A percentile compares a stretch with the other conserved stretches of the same genome.
Conservation (phyloP, 2,329 filamentous ascomycete genomes). For the Trichophyton simii region DNA sequence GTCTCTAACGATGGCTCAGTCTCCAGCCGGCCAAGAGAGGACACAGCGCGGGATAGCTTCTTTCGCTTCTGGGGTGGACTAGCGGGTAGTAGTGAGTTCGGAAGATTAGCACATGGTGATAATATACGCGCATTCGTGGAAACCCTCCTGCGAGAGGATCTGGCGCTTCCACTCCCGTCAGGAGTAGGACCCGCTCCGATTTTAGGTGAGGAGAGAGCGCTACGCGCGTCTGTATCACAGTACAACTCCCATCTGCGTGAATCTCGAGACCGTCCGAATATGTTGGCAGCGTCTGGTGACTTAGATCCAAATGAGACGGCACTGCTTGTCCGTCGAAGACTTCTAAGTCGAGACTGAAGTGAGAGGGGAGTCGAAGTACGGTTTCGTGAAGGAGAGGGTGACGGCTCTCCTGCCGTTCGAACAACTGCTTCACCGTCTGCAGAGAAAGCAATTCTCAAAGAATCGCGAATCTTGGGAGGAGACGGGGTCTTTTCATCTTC, state of each 20-base stretch:
- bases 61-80: slow-evolving; percentile 43
- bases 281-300: slow-evolving; percentile 28
- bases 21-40: slow-evolving; percentile 52
- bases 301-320: slow-evolving; percentile 40
- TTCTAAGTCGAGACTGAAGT: slow-evolving; percentile 39
- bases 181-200: slow-evolving; percentile 43
- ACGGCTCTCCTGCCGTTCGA: slow-evolving; percentile 54
- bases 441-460: slow-evolving; percentile 67
- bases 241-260: slow-evolving; percentile 85
- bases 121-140: slow-evolving; percentile 3
- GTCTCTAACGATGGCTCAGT: slow-evolving; percentile 22
- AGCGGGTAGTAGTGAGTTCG: slow-evolving; percentile 42
- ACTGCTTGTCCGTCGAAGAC: slow-evolving; percentile 59
- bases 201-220: slow-evolving; percentile 66
- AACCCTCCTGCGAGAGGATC: not conserved
- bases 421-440: slow-evolving; percentile 86
- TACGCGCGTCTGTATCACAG: slow-evolving; percentile 66
- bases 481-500: slow-evolving; percentile 31
- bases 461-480: slow-evolving; percentile 30
- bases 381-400: slow-evolving; percentile 51
- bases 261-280: slow-evolving; percentile 67
- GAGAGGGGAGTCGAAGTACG: slow-evolving; percentile 38
- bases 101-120: slow-evolving; percentile 29
- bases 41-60: slow-evolving; percentile 48
- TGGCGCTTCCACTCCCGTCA: not conserved